These are phyloP conservation scores for Butyriboletus regius DNA, from an alignment of 1,284 basidiomycete species.

Conservation along the genomic window DNA sequence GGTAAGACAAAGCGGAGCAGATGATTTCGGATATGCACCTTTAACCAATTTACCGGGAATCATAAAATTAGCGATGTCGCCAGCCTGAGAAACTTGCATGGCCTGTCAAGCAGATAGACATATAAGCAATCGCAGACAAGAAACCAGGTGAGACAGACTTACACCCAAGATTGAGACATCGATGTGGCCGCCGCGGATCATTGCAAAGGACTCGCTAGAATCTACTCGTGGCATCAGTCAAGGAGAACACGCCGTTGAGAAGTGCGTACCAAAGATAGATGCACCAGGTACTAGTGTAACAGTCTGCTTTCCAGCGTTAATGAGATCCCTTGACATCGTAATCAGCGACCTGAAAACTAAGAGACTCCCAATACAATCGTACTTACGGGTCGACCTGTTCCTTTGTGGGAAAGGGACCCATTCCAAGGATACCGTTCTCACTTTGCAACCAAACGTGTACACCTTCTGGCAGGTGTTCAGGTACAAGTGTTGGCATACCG, in stretches of 20 bases:
- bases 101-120: constrained; percentile 45
- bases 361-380: neutral
- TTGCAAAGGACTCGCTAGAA: constrained; percentile 86
- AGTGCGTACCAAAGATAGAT: constrained; percentile 69
- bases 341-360: neutral
- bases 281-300: constrained; percentile 88
- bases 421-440: constrained; percentile 90
- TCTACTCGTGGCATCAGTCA: constrained; percentile 34
- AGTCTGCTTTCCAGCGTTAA: constrained; percentile 96
- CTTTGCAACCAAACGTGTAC: constrained; percentile 89
- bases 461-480: constrained; percentile 70
- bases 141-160: constrained; percentile 21
- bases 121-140: neutral
- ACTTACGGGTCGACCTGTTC: constrained; percentile 81
- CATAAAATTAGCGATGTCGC: constrained; percentile 97
- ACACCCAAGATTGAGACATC: constrained; percentile 84
- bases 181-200: constrained; percentile 94
- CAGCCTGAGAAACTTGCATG: constrained; percentile 88
- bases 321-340: constrained; percentile 59
- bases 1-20: neutral
- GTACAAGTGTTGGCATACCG: constrained; percentile 91
- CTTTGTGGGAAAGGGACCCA: constrained; percentile 88
- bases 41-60: constrained; percentile 88
- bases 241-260: neutral
- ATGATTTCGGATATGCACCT: constrained; percentile 38